A percentile compares a stretch with the other conserved stretches of the same genome.
These are phyloP conservation scores for Sphagnum fallax DNA, from an alignment of 228 moss, liverwort and hornwort genomes.

Conservation along the genomic window DNA sequence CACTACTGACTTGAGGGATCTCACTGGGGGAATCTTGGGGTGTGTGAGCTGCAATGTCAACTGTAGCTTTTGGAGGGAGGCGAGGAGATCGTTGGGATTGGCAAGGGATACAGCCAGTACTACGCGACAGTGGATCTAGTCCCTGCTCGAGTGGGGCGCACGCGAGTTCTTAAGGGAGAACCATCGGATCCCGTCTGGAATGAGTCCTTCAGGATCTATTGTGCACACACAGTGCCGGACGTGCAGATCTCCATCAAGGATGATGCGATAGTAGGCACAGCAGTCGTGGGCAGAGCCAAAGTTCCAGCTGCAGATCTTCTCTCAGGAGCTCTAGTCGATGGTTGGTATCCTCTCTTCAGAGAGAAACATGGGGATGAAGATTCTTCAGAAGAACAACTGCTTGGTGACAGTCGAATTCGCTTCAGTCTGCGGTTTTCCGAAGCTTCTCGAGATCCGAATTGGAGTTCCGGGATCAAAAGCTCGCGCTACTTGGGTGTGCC, in stretches of 20 bases:
- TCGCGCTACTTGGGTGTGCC: slow-evolving; percentile 13
- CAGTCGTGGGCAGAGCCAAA: slow-evolving; percentile 26
- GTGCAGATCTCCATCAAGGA: slow-evolving; percentile 27
- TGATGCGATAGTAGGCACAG: slow-evolving; percentile 17
- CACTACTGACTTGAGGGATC: too few relatives aligned
- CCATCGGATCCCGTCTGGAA: slow-evolving; percentile 22
- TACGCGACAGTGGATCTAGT: slow-evolving; percentile 30
- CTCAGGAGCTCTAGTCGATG: slow-evolving; percentile 24
- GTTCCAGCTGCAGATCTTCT: slow-evolving; percentile 10
- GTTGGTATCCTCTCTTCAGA: slow-evolving; percentile 58
- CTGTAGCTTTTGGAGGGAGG: slow-evolving; percentile 9
- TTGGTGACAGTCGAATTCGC: slow-evolving; percentile 33
- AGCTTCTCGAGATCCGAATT: slow-evolving; percentile 40
- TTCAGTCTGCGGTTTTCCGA: slow-evolving; percentile 49
- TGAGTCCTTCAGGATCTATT: slow-evolving; percentile 36
- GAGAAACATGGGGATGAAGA: slow-evolving; percentile 28
- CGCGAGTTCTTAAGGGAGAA: slow-evolving; percentile 14
- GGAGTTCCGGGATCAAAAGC: slow-evolving; percentile 40
- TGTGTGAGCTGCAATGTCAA: slow-evolving; percentile 12
- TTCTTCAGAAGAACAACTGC: slow-evolving; percentile 21
- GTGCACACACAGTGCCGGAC: slow-evolving; percentile 23
- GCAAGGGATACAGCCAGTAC: slow-evolving; percentile 13
- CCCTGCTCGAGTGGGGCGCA: slow-evolving; percentile 23
- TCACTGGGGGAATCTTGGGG: too few relatives aligned
- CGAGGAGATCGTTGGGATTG: slow-evolving; percentile 11